Evolutionary conservation across 1,284 basidiomycete species (phyloP).

Genomic region (Moesziomyces sp.): DNA sequence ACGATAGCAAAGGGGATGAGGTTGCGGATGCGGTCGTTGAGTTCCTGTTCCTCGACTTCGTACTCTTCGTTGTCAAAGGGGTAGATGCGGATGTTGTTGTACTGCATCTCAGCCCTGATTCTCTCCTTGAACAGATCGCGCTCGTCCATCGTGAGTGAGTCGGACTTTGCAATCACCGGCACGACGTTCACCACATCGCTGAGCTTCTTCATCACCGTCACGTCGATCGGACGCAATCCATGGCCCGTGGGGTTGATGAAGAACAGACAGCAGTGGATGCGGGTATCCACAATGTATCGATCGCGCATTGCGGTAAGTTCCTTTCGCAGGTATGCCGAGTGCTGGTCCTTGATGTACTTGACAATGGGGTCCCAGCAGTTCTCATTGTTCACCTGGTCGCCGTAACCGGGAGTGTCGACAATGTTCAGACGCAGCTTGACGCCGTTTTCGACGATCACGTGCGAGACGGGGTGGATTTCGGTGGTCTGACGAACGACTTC

Average conservation of each 20-base stretch:
- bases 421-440: constrained; percentile 96
- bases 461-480: constrained; percentile 92
- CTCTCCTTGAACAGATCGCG: constrained; percentile 91
- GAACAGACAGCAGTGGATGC: constrained; percentile 97
- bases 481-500: constrained; percentile 92
- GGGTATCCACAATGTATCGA: constrained; percentile 96
- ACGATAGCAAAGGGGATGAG: constrained; percentile 97
- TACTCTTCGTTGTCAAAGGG: constrained; percentile 97
- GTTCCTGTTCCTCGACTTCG: constrained; percentile 86
- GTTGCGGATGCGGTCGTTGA: constrained; percentile 90
- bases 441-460: constrained; percentile 96
- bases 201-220: constrained; percentile 98
- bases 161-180: constrained; percentile 98
- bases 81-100: constrained; percentile 93
- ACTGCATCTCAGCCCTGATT: constrained; percentile 91
- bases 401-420: constrained; percentile 98
- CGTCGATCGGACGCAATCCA: constrained; percentile 76
- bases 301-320: constrained; percentile 98
- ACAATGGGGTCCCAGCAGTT: constrained; percentile 99
- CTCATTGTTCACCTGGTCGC: constrained; percentile 99
- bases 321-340: constrained; percentile 97
- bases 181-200: constrained; percentile 99
- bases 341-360: constrained; percentile 99
- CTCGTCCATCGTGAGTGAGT: constrained; percentile 93
- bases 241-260: constrained; percentile 80